A percentile compares a stretch with the other conserved stretches of the same genome.
These are phyloP conservation scores for Backusella luteola DNA, from an alignment of 192 early-diverging fungal species.

Conservation along the genomic window DNA sequence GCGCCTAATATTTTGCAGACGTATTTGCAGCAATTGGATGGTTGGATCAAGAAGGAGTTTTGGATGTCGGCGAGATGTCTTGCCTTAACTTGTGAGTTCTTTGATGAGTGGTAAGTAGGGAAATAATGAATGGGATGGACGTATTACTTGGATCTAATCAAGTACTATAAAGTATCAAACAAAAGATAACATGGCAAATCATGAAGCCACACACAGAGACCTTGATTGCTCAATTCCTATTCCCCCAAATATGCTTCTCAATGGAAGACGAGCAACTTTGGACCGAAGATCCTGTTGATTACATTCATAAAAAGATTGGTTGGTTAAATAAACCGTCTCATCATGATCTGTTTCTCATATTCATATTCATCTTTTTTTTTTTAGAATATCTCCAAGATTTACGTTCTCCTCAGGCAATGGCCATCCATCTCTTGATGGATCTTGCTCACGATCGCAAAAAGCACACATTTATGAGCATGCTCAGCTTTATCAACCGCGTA, in stretches of 20 bases:
- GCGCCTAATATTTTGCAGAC: constrained; percentile 83
- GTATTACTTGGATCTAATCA: no score
- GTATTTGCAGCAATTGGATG: constrained; percentile 84
- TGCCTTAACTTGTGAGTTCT: constrained; percentile 70
- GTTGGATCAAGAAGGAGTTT: constrained; percentile 62
- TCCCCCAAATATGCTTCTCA: constrained; percentile 90
- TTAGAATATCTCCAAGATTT: constrained; percentile 82
- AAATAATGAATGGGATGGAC: neutral
- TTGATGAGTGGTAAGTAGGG: constrained; percentile 62
- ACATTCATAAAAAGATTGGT: constrained; percentile 75
- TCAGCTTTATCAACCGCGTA: constrained; percentile 75
- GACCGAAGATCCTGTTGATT: constrained; percentile 92
- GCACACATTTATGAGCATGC: constrained; percentile 74
- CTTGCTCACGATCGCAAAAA: constrained; percentile 75
- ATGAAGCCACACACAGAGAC: constrained; percentile 82
- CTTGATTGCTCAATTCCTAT: constrained; percentile 83
- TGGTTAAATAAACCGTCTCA: neutral
- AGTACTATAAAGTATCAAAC: constrained; percentile 61
- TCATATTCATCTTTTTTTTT: no score
- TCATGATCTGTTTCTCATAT: neutral
- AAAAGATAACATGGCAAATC: constrained; percentile 87
- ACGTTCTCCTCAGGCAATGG: constrained; percentile 67
- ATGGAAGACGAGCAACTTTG: constrained; percentile 84
- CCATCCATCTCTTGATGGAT: constrained; percentile 72
- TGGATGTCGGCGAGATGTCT: constrained; percentile 75